Evolutionary conservation across 106 monocot species (phyloP).

Genomic region (Narthecium ossifragum): DNA sequence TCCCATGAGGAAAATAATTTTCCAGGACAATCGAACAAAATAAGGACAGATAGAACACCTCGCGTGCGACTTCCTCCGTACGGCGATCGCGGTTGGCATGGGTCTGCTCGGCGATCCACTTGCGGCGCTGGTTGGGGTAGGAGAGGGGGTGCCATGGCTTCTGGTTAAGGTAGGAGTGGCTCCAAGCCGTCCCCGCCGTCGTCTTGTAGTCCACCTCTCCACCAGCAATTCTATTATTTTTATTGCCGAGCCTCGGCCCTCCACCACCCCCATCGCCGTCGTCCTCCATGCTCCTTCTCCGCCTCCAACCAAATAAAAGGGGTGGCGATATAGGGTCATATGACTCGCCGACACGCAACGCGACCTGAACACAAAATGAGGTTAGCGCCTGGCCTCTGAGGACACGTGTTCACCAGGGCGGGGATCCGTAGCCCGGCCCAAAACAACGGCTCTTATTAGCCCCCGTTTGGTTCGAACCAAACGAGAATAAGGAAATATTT

Average conservation of each 20-base stretch:
- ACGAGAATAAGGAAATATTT: too few relatives aligned
- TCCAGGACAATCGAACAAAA: neutral
- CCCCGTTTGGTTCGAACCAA: too few relatives aligned
- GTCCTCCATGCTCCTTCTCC: neutral
- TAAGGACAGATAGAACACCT: slow-evolving; percentile 19
- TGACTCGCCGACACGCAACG: too few relatives aligned
- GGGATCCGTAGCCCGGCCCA: too few relatives aligned
- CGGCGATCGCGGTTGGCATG: slow-evolving; percentile 53
- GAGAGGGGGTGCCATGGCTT: slow-evolving; percentile 99
- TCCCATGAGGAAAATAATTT: neutral
- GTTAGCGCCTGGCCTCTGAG: too few relatives aligned
- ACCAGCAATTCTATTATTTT: slow-evolving; percentile 14
- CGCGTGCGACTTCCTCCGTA: slow-evolving; percentile 71
- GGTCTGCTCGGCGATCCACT: slow-evolving; percentile 98
- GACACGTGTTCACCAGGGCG: too few relatives aligned
- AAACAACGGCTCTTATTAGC: too few relatives aligned
- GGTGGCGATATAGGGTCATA: too few relatives aligned
- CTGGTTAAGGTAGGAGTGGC: slow-evolving; percentile 93
- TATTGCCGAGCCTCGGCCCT: slow-evolving; percentile 29
- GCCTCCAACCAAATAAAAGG: slow-evolving; percentile 2
- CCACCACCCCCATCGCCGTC: slow-evolving; percentile 35
- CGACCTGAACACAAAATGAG: too few relatives aligned
- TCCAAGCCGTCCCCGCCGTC: slow-evolving; percentile 93
- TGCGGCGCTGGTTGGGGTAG: slow-evolving; percentile 96
- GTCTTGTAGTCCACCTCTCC: slow-evolving; percentile 89